phyloP scores from a whole-genome alignment of 2,329 filamentous ascomycete species.

The Fusarium vanettenii region DNA sequence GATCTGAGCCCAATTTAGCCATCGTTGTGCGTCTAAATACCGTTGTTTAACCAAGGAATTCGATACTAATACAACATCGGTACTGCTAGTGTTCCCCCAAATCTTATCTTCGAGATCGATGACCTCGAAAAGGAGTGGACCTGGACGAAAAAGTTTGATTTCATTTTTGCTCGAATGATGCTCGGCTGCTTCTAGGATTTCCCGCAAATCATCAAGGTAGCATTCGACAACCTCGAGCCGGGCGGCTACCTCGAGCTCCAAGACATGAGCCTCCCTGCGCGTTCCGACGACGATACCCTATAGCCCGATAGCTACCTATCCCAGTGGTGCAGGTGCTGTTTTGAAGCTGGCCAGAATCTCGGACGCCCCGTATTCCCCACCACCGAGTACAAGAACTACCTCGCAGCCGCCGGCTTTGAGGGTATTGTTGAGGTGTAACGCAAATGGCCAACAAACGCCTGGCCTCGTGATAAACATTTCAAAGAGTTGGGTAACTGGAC shows the following conservation, averaged over 20 bases:
- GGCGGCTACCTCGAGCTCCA: slow-evolving; percentile 12
- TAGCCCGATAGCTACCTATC: slow-evolving; percentile 32
- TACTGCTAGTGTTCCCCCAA: neutral
- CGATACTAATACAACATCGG: neutral
- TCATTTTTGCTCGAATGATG: neutral
- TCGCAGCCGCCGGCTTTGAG: slow-evolving; percentile 49
- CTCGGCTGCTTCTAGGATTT: neutral
- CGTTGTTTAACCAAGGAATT: neutral
- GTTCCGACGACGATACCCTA: slow-evolving; percentile 47
- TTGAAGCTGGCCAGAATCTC: slow-evolving; percentile 39
- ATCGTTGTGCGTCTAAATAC: neutral
- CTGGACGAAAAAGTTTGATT: neutral
- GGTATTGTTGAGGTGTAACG: slow-evolving; percentile 45
- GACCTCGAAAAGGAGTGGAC: neutral
- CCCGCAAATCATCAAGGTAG: neutral
- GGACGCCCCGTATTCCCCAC: slow-evolving; percentile 40
- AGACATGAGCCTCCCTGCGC: slow-evolving; percentile 43
- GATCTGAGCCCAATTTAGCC: neutral
- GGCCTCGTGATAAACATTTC: slow-evolving; percentile 49
- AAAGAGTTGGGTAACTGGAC: slow-evolving; percentile 52
- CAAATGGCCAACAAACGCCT: slow-evolving; percentile 53
- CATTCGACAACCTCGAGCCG: neutral
- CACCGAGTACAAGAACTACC: slow-evolving; percentile 30
- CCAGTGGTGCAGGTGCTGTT: slow-evolving; percentile 35
- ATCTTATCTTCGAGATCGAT: neutral